These are phyloP conservation scores for Wallacemonas sp. DNA, from an alignment of 208 protist species.

Conservation along the genomic window DNA sequence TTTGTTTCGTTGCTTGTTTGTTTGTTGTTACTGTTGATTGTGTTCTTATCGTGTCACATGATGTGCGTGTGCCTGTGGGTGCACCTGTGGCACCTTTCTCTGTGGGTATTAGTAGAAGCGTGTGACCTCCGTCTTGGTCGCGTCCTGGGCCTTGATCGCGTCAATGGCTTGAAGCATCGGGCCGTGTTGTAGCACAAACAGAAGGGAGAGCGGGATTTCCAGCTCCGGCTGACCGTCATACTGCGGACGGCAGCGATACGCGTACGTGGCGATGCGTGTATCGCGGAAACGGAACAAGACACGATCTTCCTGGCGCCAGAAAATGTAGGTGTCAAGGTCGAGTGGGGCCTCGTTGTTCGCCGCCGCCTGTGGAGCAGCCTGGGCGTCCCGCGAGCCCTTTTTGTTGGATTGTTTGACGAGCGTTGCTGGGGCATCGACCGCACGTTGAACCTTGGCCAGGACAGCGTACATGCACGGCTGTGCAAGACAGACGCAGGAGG, in stretches of 20 bases:
- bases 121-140: constrained; percentile 44
- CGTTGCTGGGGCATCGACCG: constrained; percentile 51
- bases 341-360: constrained; percentile 21
- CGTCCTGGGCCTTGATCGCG: constrained; percentile 63
- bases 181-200: constrained; percentile 72
- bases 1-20: not conserved
- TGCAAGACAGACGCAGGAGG: constrained; percentile 14
- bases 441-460: constrained; percentile 86
- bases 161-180: constrained; percentile 63
- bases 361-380: constrained; percentile 3
- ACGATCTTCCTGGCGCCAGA: constrained; percentile 88
- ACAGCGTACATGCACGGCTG: constrained; percentile 67
- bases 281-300: constrained; percentile 79
- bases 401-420: constrained; percentile 7
- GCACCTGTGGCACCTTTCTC: not conserved
- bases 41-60: too few species aligned
- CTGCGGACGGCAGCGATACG: constrained; percentile 80
- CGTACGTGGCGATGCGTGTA: constrained; percentile 73
- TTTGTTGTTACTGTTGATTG: too few species aligned
- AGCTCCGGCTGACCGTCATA: constrained; percentile 83
- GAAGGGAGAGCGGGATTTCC: constrained; percentile 76
- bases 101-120: constrained; percentile 31
- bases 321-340: constrained; percentile 71
- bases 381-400: not conserved
- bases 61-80: too few species aligned